A percentile compares a stretch with the other conserved stretches of the same genome.
These are phyloP conservation scores for Amanita subjunquillea DNA, from an alignment of 768 basidiomycete genomes.

Conservation along the genomic window DNA sequence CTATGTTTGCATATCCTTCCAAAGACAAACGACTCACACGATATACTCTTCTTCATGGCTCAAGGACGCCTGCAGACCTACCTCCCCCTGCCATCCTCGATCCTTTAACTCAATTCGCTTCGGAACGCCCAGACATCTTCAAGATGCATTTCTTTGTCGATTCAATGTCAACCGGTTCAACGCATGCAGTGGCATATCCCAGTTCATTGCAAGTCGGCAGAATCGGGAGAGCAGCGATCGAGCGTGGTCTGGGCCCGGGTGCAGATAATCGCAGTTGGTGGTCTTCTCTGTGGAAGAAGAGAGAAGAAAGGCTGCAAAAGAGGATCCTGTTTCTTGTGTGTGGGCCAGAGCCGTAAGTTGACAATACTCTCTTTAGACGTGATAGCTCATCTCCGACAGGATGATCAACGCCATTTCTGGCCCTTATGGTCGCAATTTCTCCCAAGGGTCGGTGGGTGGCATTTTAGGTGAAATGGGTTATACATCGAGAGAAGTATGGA, in stretches of 20 bases:
- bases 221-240: slow-evolving; percentile 41
- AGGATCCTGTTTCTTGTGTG: slow-evolving; percentile 64
- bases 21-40: slow-evolving; percentile 28
- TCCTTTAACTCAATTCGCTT: slow-evolving; percentile 38
- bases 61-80: slow-evolving; percentile 47
- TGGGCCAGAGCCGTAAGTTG: slow-evolving; percentile 74
- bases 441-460: slow-evolving; percentile 65
- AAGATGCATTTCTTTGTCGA: slow-evolving; percentile 58
- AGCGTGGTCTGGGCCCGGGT: slow-evolving; percentile 25
- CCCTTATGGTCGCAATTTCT: slow-evolving; percentile 64
- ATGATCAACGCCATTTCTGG: slow-evolving; percentile 73
- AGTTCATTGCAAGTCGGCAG: slow-evolving; percentile 34
- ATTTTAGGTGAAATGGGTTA: slow-evolving; percentile 55
- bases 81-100: slow-evolving; percentile 57
- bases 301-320: slow-evolving; percentile 16
- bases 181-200: slow-evolving; percentile 8
- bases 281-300: slow-evolving; percentile 17
- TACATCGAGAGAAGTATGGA: slow-evolving; percentile 55
- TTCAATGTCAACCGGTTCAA: slow-evolving; percentile 18
- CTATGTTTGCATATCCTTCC: slow-evolving; percentile 29
- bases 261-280: slow-evolving; percentile 22
- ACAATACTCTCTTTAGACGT: background rate
- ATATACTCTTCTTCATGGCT: slow-evolving; percentile 68
- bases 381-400: slow-evolving; percentile 24
- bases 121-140: slow-evolving; percentile 44